phyloP scores from a whole-genome alignment of 129 eudicot genomes.

The Sambucus nigra region DNA sequence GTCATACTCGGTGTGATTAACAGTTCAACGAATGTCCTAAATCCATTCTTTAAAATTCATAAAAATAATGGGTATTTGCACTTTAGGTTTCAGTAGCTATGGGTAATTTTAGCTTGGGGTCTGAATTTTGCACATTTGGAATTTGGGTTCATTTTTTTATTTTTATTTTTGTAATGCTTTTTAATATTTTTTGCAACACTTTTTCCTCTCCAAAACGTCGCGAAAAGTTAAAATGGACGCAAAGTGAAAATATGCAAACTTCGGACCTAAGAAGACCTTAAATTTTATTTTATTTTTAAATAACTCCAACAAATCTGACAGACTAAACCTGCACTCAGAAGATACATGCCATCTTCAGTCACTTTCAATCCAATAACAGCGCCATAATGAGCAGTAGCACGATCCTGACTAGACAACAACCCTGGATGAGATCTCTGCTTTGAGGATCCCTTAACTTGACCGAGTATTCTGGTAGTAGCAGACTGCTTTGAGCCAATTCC shows the following conservation, averaged over 20 bases:
- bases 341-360: slow-evolving; percentile 90
- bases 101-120: too few relatives aligned
- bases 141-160: too few relatives aligned
- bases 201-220: too few relatives aligned
- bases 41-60: too few relatives aligned
- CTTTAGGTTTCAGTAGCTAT: too few relatives aligned
- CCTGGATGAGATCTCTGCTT: slow-evolving; percentile 95
- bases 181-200: too few relatives aligned
- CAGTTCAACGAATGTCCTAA: background rate
- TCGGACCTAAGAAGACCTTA: background rate
- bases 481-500: slow-evolving; percentile 53
- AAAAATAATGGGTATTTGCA: too few relatives aligned
- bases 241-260: background rate
- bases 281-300: too few relatives aligned
- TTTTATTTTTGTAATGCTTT: too few relatives aligned
- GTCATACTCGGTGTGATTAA: too few relatives aligned
- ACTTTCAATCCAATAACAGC: slow-evolving; percentile 69
- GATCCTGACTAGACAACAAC: slow-evolving; percentile 77
- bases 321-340: slow-evolving; percentile 85
- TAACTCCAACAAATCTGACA: background rate
- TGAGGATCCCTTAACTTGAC: slow-evolving; percentile 47
- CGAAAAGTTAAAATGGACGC: background rate
- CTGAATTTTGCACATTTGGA: too few relatives aligned
- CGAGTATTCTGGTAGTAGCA: slow-evolving; percentile 25
- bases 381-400: slow-evolving; percentile 95